These are phyloP conservation scores for Colletotrichum brevisporum DNA, from an alignment of 2,329 filamentous ascomycete genomes.

Conservation along the genomic window DNA sequence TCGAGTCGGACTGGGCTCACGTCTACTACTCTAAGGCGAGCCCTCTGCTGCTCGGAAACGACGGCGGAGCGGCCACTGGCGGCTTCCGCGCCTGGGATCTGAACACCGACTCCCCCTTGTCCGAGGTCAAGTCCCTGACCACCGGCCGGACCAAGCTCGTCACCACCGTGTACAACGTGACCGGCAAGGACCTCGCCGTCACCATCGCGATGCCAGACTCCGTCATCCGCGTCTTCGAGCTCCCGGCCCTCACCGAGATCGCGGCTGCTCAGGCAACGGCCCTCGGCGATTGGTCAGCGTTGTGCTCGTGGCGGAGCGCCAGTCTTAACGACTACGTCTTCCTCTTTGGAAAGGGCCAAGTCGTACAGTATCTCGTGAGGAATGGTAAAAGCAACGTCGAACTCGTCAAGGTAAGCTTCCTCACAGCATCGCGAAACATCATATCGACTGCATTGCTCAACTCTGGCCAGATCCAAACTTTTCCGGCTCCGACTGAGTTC, in stretches of 20 bases:
- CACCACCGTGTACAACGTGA: conserved; percentile 54
- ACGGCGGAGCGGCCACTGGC: conserved; percentile 58
- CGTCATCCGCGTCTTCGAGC: conserved; percentile 56
- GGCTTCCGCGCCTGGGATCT: conserved; percentile 58
- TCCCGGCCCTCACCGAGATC: conserved; percentile 49
- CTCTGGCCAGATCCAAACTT: conserved; percentile 56
- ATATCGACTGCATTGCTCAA: neutral
- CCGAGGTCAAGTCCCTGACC: conserved; percentile 49
- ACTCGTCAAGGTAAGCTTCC: conserved; percentile 52
- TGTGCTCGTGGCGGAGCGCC: conserved; percentile 60
- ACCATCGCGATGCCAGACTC: conserved; percentile 61
- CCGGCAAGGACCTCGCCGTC: conserved; percentile 53
- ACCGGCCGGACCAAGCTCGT: conserved; percentile 63
- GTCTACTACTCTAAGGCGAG: conserved; percentile 53
- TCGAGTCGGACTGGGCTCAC: conserved; percentile 59
- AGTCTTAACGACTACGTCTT: conserved; percentile 60
- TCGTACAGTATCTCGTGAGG: conserved; percentile 55
- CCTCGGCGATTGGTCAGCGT: conserved; percentile 62
- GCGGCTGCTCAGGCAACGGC: conserved; percentile 50
- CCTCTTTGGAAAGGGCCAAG: conserved; percentile 60
- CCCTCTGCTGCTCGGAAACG: conserved; percentile 61
- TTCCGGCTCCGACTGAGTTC: conserved; percentile 56
- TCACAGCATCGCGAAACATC: neutral
- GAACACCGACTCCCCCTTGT: conserved; percentile 47
- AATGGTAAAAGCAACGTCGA: conserved; percentile 47